phyloP scores from a whole-genome alignment of 1,139 yeast species.

The Candida tunisiensis region DNA sequence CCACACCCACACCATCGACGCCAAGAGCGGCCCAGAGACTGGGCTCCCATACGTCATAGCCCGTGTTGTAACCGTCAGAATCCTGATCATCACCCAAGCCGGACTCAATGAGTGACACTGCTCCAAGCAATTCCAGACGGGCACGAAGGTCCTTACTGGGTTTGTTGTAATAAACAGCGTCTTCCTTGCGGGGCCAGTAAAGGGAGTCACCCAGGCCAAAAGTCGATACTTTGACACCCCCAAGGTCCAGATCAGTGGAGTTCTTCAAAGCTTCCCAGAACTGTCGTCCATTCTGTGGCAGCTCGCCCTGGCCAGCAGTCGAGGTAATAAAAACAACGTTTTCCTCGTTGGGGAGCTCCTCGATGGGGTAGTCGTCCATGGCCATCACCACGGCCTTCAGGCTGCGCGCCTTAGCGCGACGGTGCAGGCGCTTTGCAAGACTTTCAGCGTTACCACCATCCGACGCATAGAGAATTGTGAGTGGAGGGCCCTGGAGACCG shows the following conservation, averaged over 20 bases:
- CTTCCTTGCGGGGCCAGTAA: conserved; percentile 97
- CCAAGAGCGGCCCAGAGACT: conserved; percentile 79
- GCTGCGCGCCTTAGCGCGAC: conserved; percentile 79
- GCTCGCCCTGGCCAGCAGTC: conserved; percentile 96
- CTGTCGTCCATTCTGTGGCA: conserved; percentile 85
- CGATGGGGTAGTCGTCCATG: conserved; percentile 74
- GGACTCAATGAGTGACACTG: conserved; percentile 49
- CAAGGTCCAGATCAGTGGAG: conserved; percentile 56
- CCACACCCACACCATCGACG: conserved; percentile 67
- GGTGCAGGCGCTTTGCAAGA: conserved; percentile 63
- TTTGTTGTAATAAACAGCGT: conserved; percentile 82
- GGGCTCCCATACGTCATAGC: conserved; percentile 76
- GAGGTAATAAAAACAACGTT: conserved; percentile 72
- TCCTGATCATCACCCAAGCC: conserved; percentile 97
- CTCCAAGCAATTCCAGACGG: conserved; percentile 55
- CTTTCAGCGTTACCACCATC: conserved; percentile 92
- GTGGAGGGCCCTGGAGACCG: conserved; percentile 85
- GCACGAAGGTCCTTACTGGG: conserved; percentile 65
- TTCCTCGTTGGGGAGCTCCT: conserved; percentile 53
- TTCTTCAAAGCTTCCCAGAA: conserved; percentile 77
- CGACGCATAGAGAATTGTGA: conserved; percentile 80
- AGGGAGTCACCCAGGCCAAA: conserved; percentile 90
- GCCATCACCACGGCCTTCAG: conserved; percentile 60
- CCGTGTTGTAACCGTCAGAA: conserved; percentile 88
- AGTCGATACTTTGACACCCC: conserved; percentile 51